Percentiles rank a stretch among this genome's conserved stretches.
Evolutionary conservation across 1,284 basidiomycete genomes (phyloP).

Genomic region (Cryptococcus amylolentus): DNA sequence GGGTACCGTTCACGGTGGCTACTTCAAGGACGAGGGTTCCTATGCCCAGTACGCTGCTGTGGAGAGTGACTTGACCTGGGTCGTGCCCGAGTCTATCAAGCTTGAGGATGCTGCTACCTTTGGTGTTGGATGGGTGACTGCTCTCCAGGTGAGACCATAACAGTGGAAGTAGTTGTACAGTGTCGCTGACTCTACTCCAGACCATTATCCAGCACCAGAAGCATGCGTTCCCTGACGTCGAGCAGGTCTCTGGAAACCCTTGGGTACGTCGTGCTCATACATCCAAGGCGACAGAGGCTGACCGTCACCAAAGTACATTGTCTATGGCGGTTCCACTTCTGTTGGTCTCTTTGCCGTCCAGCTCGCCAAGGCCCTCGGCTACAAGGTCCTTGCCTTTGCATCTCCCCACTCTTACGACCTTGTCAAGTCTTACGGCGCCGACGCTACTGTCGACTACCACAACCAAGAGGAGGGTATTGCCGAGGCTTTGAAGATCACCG

Average conservation of each 20-base stretch:
- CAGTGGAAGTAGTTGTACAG: too few relatives aligned
- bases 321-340: conserved; percentile 53
- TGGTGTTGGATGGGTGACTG: conserved; percentile 49
- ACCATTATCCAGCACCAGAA: conserved; percentile 40
- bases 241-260: conserved; percentile 15
- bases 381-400: conserved; percentile 50
- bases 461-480: conserved; percentile 21
- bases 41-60: conserved; percentile 51
- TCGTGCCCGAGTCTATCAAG: conserved; percentile 28
- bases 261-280: conserved; percentile 20
- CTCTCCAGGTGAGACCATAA: conserved; percentile 25
- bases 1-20: conserved; percentile 52
- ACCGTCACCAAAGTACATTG: conserved; percentile 31
- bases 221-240: conserved; percentile 32
- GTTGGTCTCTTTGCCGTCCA: conserved; percentile 54
- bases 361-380: conserved; percentile 51
- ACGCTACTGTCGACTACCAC: conserved; percentile 39
- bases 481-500: conserved; percentile 32
- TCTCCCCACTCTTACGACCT: conserved; percentile 51
- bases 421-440: conserved; percentile 52
- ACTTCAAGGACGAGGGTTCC: conserved; percentile 40
- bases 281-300: neutral
- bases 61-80: conserved; percentile 26
- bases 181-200: conserved; percentile 10
- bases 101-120: conserved; percentile 51